Evolutionary conservation across 78 protist species (phyloP).

Genomic region (Goniomonas avonlea): DNA sequence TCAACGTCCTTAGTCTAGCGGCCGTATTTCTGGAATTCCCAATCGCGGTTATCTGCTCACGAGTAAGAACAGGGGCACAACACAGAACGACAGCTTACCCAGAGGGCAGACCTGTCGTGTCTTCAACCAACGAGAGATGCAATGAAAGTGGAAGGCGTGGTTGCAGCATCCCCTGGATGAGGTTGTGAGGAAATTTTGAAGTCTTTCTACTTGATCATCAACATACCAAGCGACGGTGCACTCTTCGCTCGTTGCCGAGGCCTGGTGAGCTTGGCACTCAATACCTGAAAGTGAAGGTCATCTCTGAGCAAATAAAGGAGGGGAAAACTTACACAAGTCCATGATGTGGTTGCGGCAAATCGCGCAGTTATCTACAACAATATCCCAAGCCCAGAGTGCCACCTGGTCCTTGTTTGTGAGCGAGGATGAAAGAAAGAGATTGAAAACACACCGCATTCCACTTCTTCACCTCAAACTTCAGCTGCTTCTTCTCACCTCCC

Average conservation of each 20-base stretch:
- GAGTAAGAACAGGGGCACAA: background rate
- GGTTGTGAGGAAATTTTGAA: background rate
- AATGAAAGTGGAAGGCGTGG: slow-evolving; percentile 97
- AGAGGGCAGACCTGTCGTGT: slow-evolving; percentile 89
- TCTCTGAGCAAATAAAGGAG: background rate
- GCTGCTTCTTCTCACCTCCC: background rate
- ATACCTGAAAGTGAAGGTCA: slow-evolving; percentile 50
- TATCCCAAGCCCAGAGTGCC: slow-evolving; percentile 95
- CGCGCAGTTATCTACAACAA: slow-evolving; percentile 91
- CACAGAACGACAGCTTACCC: background rate
- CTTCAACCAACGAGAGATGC: slow-evolving; percentile 93
- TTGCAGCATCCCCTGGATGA: slow-evolving; percentile 24
- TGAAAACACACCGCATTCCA: slow-evolving; percentile 81
- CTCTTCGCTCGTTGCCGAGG: slow-evolving; percentile 79
- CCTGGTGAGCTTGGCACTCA: slow-evolving; percentile 94
- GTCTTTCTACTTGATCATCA: background rate
- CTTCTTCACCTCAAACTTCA: slow-evolving; percentile 84
- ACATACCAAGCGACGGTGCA: slow-evolving; percentile 92
- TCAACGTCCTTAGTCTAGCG: too few species aligned
- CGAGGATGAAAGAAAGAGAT: background rate
- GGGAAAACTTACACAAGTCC: slow-evolving; percentile 63
- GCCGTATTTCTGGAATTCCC: slow-evolving; percentile 76
- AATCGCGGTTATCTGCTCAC: slow-evolving; percentile 49
- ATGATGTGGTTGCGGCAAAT: slow-evolving; percentile 94
- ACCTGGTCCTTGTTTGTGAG: slow-evolving; percentile 25